Percentiles rank a stretch among this genome's conserved stretches.
These are phyloP conservation scores for Cyathus striatus DNA, from an alignment of 768 basidiomycete genomes.

Conservation along the genomic window DNA sequence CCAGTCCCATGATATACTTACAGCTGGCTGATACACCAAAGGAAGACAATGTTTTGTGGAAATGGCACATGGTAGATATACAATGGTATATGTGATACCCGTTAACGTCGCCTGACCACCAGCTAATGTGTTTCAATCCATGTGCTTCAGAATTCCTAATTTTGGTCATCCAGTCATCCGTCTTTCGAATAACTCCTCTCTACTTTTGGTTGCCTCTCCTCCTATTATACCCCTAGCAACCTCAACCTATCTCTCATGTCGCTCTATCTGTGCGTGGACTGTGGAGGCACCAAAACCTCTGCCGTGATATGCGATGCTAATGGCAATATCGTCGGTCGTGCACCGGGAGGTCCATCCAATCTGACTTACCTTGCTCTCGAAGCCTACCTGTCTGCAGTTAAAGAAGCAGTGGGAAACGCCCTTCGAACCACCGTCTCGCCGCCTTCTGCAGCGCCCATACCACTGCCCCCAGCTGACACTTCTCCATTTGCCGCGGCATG, in stretches of 20 bases:
- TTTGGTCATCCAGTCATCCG: no score
- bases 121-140: no score
- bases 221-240: not conserved
- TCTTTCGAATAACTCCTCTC: no score
- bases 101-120: no score
- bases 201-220: no score
- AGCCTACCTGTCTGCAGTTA: slow-evolving; percentile 53
- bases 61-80: no score
- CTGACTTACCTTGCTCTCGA: slow-evolving; percentile 70
- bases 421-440: slow-evolving; percentile 39
- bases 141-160: no score
- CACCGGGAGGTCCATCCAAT: slow-evolving; percentile 76
- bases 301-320: slow-evolving; percentile 57
- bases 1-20: no score
- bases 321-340: slow-evolving; percentile 64
- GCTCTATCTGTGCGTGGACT: slow-evolving; percentile 79
- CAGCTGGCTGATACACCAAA: no score
- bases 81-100: no score
- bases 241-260: no score
- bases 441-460: slow-evolving; percentile 23
- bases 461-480: slow-evolving; percentile 27
- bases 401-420: slow-evolving; percentile 46
- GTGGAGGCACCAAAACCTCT: slow-evolving; percentile 86
- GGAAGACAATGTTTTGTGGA: no score
- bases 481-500: slow-evolving; percentile 63